A percentile compares a stretch with the other conserved stretches of the same genome.
These are phyloP conservation scores for Potentilla sterilis DNA, from an alignment of 306 rosid genomes.

Conservation along the genomic window DNA sequence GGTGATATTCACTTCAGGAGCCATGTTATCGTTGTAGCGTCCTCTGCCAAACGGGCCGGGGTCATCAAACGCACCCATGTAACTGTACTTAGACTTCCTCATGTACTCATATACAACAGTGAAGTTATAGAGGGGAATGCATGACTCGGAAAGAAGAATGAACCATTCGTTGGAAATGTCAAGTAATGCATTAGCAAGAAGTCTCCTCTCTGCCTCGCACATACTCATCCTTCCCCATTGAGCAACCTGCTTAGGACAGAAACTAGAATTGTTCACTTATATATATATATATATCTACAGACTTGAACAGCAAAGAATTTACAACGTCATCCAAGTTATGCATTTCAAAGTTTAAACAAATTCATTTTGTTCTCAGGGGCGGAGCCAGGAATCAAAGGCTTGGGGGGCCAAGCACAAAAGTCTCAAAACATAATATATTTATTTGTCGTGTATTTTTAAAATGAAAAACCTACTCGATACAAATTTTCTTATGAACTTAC, in stretches of 20 bases:
- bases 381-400: too few relatives aligned
- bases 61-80: slow-evolving; percentile 75
- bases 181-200: slow-evolving; percentile 84
- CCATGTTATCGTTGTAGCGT: slow-evolving; percentile 68
- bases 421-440: too few relatives aligned
- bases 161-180: slow-evolving; percentile 87
- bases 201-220: slow-evolving; percentile 95
- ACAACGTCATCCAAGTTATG: not conserved
- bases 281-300: not conserved
- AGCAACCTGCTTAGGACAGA: slow-evolving; percentile 50
- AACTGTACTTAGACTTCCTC: slow-evolving; percentile 66
- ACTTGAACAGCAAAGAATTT: not conserved
- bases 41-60: slow-evolving; percentile 87
- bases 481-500: too few relatives aligned
- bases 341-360: not conserved
- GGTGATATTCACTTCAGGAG: slow-evolving; percentile 64
- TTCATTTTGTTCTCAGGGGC: not conserved
- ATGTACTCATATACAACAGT: slow-evolving; percentile 51
- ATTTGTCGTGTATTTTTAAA: too few relatives aligned
- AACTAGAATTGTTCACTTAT: not conserved
- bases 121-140: slow-evolving; percentile 85
- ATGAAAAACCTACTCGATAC: too few relatives aligned
- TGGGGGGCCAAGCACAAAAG: too few relatives aligned
- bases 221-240: slow-evolving; percentile 99
- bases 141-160: slow-evolving; percentile 81